Evolutionary conservation across 257 asterid species (phyloP), one percentile per base, ranked within the genome.

Genomic region (Salvia miltiorrhiza): DNA sequence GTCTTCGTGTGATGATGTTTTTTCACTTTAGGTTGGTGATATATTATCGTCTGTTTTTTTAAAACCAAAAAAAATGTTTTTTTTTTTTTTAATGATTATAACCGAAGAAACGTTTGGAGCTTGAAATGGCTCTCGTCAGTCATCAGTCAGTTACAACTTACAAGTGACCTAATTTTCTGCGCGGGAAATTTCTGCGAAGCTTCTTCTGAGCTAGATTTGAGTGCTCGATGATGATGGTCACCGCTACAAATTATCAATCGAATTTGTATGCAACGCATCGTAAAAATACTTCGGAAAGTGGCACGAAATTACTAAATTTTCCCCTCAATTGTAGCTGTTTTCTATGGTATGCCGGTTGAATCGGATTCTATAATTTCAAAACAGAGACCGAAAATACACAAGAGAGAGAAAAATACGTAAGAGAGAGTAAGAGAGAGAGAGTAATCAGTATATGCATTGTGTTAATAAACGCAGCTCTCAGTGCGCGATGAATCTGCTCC

Each of bases 181-280:
- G 77, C 77, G 77, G 77, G 77, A 72, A 63, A 72, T 63, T 72
- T 63, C 39, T 10, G 2, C 4, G 58, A 53, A 72, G 44, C 63
- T 62, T 49, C 70, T 48, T 50, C 9, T 19, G 58, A 66, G 37
- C 19, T 12, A n/a, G 14, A 11, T 19, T 4, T 20, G 48, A 23
- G 23, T 21, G 49, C 55, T 13, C 13, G 4, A 67, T 17, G 47
- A 55, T 3, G 9, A 26, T 14, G 28, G 8, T 52, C 41, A 53
- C 1, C 23, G n/a, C 32, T 44, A 47, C 5, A 0, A 11, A 32
- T 59, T 4, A 2, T 9, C 30, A 7, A 16, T 9, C 4, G 60
- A 54, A 21, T 50, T 50, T 50, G 28, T 43, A 11, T 3, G 14
- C 48, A 11, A 12, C 0, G 48, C 6, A 61, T 61, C 24, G 37